Percentiles rank a stretch among this genome's conserved stretches.
phyloP scores from a whole-genome alignment of 163 green algal genomes.

The Picocystis sp. region DNA sequence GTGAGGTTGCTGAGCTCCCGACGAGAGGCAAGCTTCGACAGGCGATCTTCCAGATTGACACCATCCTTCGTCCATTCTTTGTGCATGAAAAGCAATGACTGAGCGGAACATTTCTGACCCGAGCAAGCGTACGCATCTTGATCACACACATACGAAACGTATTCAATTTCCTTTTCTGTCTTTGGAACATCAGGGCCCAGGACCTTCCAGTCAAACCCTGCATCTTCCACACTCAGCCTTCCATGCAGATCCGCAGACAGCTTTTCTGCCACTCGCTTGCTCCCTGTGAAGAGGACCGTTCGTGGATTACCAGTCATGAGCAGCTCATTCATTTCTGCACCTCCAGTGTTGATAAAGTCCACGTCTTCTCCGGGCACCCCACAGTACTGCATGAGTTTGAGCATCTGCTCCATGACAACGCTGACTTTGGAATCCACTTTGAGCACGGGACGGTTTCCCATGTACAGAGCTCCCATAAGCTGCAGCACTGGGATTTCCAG shows the following conservation, averaged over 20 bases:
- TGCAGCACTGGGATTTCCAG: conserved; percentile 94
- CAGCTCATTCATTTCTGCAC: conserved; percentile 36
- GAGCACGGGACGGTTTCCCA: conserved; percentile 92
- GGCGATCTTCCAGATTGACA: not conserved
- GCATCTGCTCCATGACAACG: conserved; percentile 82
- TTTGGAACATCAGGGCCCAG: conserved; percentile 74
- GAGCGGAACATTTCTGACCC: conserved; percentile 93
- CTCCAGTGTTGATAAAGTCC: conserved; percentile 69
- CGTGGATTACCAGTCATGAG: conserved; percentile 51
- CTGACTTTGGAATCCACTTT: conserved; percentile 58
- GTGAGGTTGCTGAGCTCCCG: too few species aligned
- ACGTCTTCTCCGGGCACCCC: conserved; percentile 71
- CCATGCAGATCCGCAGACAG: conserved; percentile 44
- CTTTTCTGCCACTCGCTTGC: conserved; percentile 40
- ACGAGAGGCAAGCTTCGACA: too few species aligned
- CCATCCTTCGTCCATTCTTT: conserved; percentile 44
- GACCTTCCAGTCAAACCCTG: conserved; percentile 98
- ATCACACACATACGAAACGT: conserved; percentile 45
- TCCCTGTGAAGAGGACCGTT: conserved; percentile 82
- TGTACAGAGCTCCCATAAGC: conserved; percentile 81
- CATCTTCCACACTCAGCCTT: conserved; percentile 76
- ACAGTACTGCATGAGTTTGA: conserved; percentile 78
- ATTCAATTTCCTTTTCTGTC: conserved; percentile 9
- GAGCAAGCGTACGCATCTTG: conserved; percentile 93
- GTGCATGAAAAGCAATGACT: conserved; percentile 94